A percentile compares a stretch with the other conserved stretches of the same genome.
These are phyloP conservation scores for Chalciporus sp. DNA, from an alignment of 1,284 basidiomycete species.

Conservation along the genomic window DNA sequence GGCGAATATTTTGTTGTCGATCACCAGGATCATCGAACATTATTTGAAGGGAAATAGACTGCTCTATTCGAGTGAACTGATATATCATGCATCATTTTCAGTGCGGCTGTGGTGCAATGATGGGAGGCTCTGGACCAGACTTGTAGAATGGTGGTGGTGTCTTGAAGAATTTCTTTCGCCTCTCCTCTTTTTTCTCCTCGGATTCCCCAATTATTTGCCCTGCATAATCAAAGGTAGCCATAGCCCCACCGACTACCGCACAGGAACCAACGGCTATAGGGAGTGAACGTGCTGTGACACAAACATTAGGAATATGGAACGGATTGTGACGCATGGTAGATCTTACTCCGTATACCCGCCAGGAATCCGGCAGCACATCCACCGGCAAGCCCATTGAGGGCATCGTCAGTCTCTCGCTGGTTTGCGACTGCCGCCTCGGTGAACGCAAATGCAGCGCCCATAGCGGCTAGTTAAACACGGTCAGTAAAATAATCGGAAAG, in stretches of 20 bases:
- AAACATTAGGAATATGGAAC: constrained; percentile 9
- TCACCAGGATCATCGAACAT: neutral
- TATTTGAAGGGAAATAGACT: neutral
- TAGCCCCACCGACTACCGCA: constrained; percentile 75
- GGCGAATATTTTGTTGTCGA: neutral
- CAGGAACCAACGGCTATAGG: constrained; percentile 85
- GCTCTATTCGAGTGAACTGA: constrained; percentile 20
- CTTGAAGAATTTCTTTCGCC: constrained; percentile 75
- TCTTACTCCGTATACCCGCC: constrained; percentile 78
- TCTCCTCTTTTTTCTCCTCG: constrained; percentile 56
- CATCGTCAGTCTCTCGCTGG: constrained; percentile 78
- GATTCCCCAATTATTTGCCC: constrained; percentile 59
- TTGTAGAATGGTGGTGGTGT: constrained; percentile 39
- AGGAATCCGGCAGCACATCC: constrained; percentile 94
- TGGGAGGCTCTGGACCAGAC: constrained; percentile 31
- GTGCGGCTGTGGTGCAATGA: constrained; percentile 17
- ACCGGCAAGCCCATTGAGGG: constrained; percentile 83
- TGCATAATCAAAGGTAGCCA: constrained; percentile 85
- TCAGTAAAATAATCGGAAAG: constrained; percentile 71
- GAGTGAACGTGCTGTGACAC: constrained; percentile 71
- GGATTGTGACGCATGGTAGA: neutral
- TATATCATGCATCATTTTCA: constrained; percentile 20
- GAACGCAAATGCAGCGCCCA: constrained; percentile 87
- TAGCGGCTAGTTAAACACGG: constrained; percentile 67
- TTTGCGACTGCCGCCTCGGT: constrained; percentile 85